Evolutionary conservation across 441 rosid species (phyloP).

Genomic region (Bruguiera hainesii): DNA sequence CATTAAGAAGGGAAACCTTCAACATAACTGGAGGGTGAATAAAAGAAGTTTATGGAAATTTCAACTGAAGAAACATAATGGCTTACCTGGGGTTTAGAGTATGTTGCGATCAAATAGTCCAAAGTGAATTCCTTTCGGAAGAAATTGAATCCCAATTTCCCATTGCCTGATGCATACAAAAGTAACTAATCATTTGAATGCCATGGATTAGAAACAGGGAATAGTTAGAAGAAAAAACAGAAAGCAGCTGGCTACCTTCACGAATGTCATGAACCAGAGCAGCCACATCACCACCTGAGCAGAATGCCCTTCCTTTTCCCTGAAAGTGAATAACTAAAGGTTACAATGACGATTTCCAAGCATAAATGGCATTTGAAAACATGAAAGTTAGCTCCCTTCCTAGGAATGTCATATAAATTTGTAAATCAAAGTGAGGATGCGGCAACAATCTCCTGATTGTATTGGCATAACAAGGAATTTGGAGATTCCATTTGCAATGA

Average conservation of each 20-base stretch:
- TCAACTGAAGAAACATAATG: background rate
- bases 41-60: background rate
- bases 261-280: constrained; percentile 47
- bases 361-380: too few species aligned
- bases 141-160: constrained; percentile 54
- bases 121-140: constrained; percentile 50
- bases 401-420: too few species aligned
- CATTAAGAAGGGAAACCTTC: constrained; percentile 79
- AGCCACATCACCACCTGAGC: constrained; percentile 66
- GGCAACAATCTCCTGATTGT: too few species aligned
- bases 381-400: too few species aligned
- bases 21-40: background rate
- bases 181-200: background rate
- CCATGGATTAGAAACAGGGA: background rate
- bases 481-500: background rate
- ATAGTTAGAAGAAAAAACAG: background rate
- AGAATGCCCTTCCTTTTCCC: constrained; percentile 72
- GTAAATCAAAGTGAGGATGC: too few species aligned
- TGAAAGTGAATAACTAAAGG: constrained; percentile 22
- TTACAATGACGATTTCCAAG: background rate
- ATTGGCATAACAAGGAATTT: background rate
- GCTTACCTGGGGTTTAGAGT: constrained; percentile 66
- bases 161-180: constrained; percentile 41
- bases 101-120: constrained; percentile 75
- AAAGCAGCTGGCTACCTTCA: constrained; percentile 26